These are phyloP conservation scores for Macadamia tetraphylla DNA, from an alignment of 164 flowering plant genomes.

Conservation along the genomic window DNA sequence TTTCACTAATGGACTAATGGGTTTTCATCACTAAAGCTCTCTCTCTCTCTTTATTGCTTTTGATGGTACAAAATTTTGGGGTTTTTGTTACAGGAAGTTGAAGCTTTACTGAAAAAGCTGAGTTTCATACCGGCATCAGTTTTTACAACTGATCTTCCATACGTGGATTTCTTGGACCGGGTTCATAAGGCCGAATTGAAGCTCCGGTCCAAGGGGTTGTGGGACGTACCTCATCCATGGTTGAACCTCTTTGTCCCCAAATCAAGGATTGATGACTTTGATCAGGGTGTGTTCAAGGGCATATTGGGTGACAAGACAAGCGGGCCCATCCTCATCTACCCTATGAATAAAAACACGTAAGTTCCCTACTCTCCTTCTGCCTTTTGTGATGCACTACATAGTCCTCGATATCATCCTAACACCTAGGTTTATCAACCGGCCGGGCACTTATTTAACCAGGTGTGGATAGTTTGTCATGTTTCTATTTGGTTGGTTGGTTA, in stretches of 20 bases:
- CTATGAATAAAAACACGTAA: conserved; percentile 92
- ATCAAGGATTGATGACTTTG: conserved; percentile 73
- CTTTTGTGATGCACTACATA: no score
- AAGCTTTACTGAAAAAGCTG: conserved; percentile 48
- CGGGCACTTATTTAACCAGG: no score
- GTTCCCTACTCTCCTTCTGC: conserved; percentile 1
- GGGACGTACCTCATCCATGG: conserved; percentile 99
- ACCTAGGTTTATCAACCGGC: no score
- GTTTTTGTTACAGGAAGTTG: conserved; percentile 60
- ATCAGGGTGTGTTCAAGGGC: conserved; percentile 81
- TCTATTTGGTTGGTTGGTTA: no score
- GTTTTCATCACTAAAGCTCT: neutral
- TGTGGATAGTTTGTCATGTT: no score
- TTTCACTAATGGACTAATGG: conserved; percentile 25
- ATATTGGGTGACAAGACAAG: conserved; percentile 82
- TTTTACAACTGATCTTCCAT: conserved; percentile 73
- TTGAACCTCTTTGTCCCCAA: conserved; percentile 89
- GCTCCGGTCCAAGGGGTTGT: conserved; percentile 79
- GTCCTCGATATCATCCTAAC: no score
- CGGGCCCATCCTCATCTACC: conserved; percentile 94
- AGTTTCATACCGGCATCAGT: conserved; percentile 60
- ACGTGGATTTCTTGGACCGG: conserved; percentile 89
- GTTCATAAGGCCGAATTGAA: conserved; percentile 92
- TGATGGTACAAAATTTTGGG: neutral
- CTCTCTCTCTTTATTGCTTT: neutral